Percentiles rank a stretch among this genome's conserved stretches.
Conservation (phyloP, 257 asterid species). For the Marsdenia floribunda region DNA sequence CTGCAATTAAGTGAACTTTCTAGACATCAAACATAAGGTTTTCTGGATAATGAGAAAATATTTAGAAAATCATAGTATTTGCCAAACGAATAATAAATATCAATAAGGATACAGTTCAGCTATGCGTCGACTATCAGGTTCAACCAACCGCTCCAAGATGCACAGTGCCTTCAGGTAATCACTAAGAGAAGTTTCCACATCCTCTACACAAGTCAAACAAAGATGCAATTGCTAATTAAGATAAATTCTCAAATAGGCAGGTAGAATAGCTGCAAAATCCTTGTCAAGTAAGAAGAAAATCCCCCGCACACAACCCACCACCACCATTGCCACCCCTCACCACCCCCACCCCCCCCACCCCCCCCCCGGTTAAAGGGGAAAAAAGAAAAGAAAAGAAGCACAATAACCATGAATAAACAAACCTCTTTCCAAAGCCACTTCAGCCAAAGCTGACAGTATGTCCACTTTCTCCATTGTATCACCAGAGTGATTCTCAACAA, state of each 20-base stretch:
- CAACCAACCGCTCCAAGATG: constrained; percentile 75
- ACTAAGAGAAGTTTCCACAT: constrained; percentile 84
- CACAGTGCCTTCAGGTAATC: constrained; percentile 90
- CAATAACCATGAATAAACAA: constrained; percentile 11
- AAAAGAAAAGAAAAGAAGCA: background rate
- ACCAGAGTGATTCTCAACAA: constrained; percentile 67
- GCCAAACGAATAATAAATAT: background rate
- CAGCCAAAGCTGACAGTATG: constrained; percentile 87
- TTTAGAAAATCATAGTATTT: background rate
- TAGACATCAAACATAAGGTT: constrained; percentile 8
- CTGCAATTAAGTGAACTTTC: constrained; percentile 36
- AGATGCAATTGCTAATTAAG: background rate
- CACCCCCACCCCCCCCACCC: too few species aligned
- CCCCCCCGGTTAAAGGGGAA: too few species aligned
- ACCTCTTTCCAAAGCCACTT: constrained; percentile 98
- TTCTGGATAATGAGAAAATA: background rate
- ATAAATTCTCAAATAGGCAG: background rate
- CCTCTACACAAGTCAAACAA: constrained; percentile 52
- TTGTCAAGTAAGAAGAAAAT: background rate
- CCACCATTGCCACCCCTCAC: too few species aligned
- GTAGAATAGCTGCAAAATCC: background rate
- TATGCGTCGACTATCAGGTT: constrained; percentile 80
- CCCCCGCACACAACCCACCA: too few species aligned
- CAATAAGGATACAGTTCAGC: constrained; percentile 91
- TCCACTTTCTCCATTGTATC: constrained; percentile 92